Conservation (phyloP, 306 rosid genomes). For the Prunus mume region DNA sequence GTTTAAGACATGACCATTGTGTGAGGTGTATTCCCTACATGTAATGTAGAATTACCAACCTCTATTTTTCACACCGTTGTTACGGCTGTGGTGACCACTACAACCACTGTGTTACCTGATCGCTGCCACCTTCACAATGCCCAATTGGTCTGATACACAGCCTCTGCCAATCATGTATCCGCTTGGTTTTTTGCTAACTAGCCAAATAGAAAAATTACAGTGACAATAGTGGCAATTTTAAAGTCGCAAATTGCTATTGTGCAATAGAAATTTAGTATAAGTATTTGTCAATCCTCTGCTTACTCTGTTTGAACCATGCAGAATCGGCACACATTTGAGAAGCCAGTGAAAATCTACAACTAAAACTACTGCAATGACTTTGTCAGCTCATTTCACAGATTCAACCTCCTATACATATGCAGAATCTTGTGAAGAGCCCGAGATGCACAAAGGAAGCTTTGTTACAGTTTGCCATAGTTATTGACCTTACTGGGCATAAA, state of each 20-base stretch:
- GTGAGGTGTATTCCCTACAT: no score
- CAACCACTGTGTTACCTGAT: no score
- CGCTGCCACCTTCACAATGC: no score
- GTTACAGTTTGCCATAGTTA: slow-evolving; percentile 1
- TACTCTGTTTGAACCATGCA: slow-evolving; percentile 35
- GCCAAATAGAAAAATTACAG: no score
- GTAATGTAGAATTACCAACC: no score
- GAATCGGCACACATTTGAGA: slow-evolving; percentile 69
- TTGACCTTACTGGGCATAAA: slow-evolving; percentile 6
- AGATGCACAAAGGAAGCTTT: slow-evolving; percentile 6
- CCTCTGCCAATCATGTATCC: no score
- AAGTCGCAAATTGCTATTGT: background rate
- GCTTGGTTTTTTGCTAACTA: no score
- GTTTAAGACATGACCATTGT: no score
- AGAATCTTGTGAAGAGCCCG: background rate
- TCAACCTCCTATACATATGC: slow-evolving; percentile 5
- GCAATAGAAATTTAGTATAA: background rate
- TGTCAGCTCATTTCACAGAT: slow-evolving; percentile 9
- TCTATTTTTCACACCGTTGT: no score
- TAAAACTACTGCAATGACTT: slow-evolving; percentile 25
- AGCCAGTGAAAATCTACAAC: slow-evolving; percentile 68
- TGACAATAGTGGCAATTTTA: background rate
- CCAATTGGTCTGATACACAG: no score
- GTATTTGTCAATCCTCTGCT: background rate
- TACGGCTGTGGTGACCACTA: no score